Evolutionary conservation across 2,329 filamentous ascomycete species (phyloP).

Genomic region (Phialocephala sp.): DNA sequence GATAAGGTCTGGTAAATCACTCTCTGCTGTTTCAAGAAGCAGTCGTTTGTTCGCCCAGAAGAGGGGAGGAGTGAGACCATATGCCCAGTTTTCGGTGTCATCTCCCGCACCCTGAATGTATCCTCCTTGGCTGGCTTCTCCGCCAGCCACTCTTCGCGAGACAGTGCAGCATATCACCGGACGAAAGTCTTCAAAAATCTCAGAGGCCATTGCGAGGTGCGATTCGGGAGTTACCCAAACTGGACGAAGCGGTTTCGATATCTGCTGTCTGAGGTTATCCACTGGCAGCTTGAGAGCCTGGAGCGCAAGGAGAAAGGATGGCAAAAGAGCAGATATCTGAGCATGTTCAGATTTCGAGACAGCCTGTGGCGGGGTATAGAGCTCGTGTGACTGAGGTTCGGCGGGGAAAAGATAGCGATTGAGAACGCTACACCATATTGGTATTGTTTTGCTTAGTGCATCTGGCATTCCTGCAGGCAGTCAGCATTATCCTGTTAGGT

Average conservation of each 20-base stretch:
- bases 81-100: conserved; percentile 92
- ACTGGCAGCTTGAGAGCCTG: conserved; percentile 67
- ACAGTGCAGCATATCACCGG: conserved; percentile 86
- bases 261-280: conserved; percentile 54
- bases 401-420: conserved; percentile 79
- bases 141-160: conserved; percentile 72
- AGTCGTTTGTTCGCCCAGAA: conserved; percentile 76
- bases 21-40: conserved; percentile 69
- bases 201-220: conserved; percentile 46
- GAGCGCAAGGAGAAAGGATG: conserved; percentile 58
- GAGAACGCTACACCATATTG: conserved; percentile 89
- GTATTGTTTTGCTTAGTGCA: conserved; percentile 89
- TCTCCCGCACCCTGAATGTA: conserved; percentile 97
- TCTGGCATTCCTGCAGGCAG: conserved; percentile 77
- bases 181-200: conserved; percentile 64
- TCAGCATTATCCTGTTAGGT: conserved; percentile 27
- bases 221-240: conserved; percentile 82
- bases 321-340: conserved; percentile 68
- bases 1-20: conserved; percentile 63
- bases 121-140: conserved; percentile 71
- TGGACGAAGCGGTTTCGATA: conserved; percentile 76
- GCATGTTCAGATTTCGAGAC: conserved; percentile 77
- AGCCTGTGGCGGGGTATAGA: conserved; percentile 75
- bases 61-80: conserved; percentile 74
- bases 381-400: conserved; percentile 49